Base-by-base conservation (phyloP, 768 basidiomycete genomes). In the Phylloporus arenicola region DNA sequence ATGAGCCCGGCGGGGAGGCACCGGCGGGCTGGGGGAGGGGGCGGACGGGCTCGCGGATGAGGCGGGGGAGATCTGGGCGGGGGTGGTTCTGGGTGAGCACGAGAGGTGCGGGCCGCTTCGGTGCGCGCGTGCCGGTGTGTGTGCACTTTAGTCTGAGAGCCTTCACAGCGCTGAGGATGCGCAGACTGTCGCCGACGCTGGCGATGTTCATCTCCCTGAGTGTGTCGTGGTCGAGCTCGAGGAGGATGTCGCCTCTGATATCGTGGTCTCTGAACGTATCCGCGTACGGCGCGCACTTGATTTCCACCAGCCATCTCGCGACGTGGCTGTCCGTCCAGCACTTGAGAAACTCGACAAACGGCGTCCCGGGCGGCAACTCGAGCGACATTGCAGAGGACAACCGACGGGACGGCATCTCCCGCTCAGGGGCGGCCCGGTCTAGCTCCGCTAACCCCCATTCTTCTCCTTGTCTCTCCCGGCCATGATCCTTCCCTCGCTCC, bases 121-220 rank as follows among this genome's bases (percentile, higher is more conserved):
- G 65, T 14, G 64, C 67, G 41, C 66, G 66, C 16, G 67, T 67
- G 4, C 52, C 58, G 19, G 13, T 44, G 20, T 12, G 38, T 53
- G 61, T 64, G 43, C 81, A 83, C 54, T 76, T 77, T 56, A 80
- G 77, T 30, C 94, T 74, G 14, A 98, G 74, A 6, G 72, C 64
- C 64, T 92, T 93, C 52, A 99, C 87, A 1, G 84, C 95, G 50
- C 82, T 86, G 17, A 92, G 62, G 44, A 99, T 87, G 62, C 91
- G 79, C 8, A 97, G 81, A 43, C 94, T 75, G 68, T 99, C 96
- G 11, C 96, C 96, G 37, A 99, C 86, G 68, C 86, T 91, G 29
- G 75, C 60, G 25, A 99, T 80, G 13, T 88, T 88, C 82, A 98
- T 89, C 69, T 99, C 96, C 64, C 85, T 90, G 44, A 99, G 71